A percentile compares a stretch with the other conserved stretches of the same genome.
Conservation (phyloP, 2,329 filamentous ascomycete genomes). For the Paracoccidioides brasiliensis region DNA sequence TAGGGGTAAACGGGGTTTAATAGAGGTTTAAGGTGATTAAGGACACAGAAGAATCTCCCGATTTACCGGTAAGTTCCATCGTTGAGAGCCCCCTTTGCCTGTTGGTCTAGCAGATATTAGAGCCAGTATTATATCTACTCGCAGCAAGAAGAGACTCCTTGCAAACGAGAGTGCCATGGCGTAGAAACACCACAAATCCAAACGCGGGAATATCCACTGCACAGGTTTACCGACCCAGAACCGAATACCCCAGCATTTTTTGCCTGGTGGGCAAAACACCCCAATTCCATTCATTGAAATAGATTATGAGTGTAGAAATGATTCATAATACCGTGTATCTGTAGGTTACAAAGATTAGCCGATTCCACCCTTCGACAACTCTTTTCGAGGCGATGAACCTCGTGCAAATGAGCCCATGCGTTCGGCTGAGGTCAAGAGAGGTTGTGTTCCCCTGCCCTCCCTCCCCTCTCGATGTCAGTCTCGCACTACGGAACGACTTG, state of each 20-base stretch:
- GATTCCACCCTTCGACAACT: too few species aligned
- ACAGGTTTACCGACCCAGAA: background rate
- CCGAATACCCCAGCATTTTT: background rate
- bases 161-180: background rate
- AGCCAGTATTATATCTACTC: background rate
- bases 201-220: background rate
- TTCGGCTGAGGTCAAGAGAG: too few species aligned
- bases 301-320: background rate
- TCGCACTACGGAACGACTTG: too few species aligned
- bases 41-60: background rate
- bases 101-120: background rate
- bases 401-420: background rate
- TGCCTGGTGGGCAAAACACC: background rate
- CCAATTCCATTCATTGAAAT: background rate
- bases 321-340: background rate
- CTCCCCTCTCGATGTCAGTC: too few species aligned
- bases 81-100: background rate
- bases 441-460: too few species aligned
- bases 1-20: background rate
- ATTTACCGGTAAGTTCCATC: background rate
- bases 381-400: background rate
- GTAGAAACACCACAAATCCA: background rate
- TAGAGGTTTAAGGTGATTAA: background rate
- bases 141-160: background rate
- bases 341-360: too few species aligned